Base-by-base conservation (phyloP, 306 rosid species). In the Inga laurina region DNA sequence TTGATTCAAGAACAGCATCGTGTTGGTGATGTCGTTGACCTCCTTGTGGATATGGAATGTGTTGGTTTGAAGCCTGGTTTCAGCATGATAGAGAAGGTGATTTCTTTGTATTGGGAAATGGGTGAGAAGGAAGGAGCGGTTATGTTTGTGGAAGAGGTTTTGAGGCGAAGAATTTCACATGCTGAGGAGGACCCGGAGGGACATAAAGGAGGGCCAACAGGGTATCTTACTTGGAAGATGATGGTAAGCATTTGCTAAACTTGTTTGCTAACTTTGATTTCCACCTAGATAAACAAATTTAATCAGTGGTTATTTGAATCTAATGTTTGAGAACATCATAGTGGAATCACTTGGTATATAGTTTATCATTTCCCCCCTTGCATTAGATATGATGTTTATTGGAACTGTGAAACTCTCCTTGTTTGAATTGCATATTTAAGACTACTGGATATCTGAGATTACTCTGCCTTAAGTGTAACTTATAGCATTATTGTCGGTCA, bases 171-270 rank as follows among this genome's bases (percentile, higher is more conserved):
- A 35, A 87, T 93, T 85, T 84, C 87, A 11, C 82, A 72, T 77
- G 75, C 81, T 21, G 89, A 79, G 56, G 94, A 86, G 30, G 88
- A 80, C 78, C 74, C 85, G 22, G 89, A 90, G 39, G 96, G 92
- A 24, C 91, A 86, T 64, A 93, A 91, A 81, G 99, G 98, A 78
- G 99, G 98, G 43, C 97, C 97, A 54, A 93, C 97, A 19, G 99
- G 99, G 11, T 96, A 92, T 88, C 98, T 96, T 83, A 98, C 97
- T 87, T 96, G 99, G 99, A 96, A 93, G 87, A 96, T 96, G 99
- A 93, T 93, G 99, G 99, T 96, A 86, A 79, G 86, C 81, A 30
- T 61, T 21, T 44, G 37, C 64, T 80, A n/a, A 16, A 4, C 8
- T 34, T 68, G 30, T 66, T 78, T 68, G 30, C 21, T 79, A 65